These are phyloP conservation scores for carrot (Daucus carota) DNA, from an alignment of 129 eudicot genomes.

Conservation along the genomic window DNA sequence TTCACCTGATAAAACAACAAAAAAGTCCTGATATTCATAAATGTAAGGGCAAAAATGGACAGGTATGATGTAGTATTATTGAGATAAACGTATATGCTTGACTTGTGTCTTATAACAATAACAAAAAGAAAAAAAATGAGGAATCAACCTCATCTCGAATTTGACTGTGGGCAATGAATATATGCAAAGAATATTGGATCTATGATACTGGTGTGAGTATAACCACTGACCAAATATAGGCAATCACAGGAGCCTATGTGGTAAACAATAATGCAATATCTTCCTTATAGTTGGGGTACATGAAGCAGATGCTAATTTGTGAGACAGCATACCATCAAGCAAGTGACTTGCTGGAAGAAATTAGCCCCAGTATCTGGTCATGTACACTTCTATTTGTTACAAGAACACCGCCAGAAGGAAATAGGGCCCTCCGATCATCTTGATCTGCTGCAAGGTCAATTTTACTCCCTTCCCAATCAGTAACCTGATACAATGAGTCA, in stretches of 20 bases:
- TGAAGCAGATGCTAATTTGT: background rate
- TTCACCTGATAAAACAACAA: too few relatives aligned
- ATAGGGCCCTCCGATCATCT: constrained; percentile 55
- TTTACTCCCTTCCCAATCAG: constrained; percentile 78
- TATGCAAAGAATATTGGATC: background rate
- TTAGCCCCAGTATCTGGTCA: constrained; percentile 43
- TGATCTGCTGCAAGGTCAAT: constrained; percentile 82
- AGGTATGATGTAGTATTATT: background rate
- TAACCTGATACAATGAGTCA: constrained; percentile 36
- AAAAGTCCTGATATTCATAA: background rate
- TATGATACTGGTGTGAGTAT: too few relatives aligned
- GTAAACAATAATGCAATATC: background rate
- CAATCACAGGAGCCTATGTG: too few relatives aligned
- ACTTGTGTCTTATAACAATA: background rate
- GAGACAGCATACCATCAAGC: constrained; percentile 16
- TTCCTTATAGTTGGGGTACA: too few relatives aligned
- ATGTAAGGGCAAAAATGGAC: background rate
- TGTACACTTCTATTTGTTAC: constrained; percentile 65
- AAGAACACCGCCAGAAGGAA: constrained; percentile 74
- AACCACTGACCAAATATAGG: too few relatives aligned
- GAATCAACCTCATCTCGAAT: background rate
- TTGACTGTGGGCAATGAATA: background rate
- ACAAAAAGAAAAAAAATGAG: background rate
- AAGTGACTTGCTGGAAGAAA: constrained; percentile 41
- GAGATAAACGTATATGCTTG: background rate